Evolutionary conservation across 192 early-diverging fungal genomes (phyloP).

Genomic region (Fimicolochytrium jonesii): DNA sequence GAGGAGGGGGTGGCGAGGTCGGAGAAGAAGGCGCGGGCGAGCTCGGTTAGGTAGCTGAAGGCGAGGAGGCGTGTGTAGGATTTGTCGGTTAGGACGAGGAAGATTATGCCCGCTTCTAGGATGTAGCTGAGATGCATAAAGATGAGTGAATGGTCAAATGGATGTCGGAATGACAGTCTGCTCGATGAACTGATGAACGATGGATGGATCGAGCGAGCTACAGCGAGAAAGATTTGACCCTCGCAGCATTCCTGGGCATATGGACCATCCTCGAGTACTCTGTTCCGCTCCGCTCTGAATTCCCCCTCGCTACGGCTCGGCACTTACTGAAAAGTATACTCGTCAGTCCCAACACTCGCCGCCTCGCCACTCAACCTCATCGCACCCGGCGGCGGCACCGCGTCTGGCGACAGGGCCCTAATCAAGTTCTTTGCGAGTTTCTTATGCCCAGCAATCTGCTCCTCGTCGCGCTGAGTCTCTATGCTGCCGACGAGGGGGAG

Average conservation of each 20-base stretch:
- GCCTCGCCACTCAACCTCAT: background rate
- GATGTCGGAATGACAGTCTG: too few relatives aligned
- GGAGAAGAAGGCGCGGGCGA: slow-evolving; percentile 22
- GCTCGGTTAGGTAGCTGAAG: slow-evolving; percentile 34
- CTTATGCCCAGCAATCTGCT: slow-evolving; percentile 24
- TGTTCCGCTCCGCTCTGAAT: too few relatives aligned
- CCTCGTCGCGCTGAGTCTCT: slow-evolving; percentile 33
- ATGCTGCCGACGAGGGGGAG: slow-evolving; percentile 37
- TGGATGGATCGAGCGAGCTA: background rate
- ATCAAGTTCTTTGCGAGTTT: slow-evolving; percentile 33
- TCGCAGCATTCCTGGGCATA: too few relatives aligned
- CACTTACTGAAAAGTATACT: slow-evolving; percentile 36
- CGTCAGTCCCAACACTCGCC: slow-evolving; percentile 28
- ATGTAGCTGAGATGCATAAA: slow-evolving; percentile 21
- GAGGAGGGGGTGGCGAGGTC: slow-evolving; percentile 12
- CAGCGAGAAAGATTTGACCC: background rate
- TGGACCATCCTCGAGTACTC: too few relatives aligned
- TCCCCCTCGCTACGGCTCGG: background rate
- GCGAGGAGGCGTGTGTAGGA: slow-evolving; percentile 37
- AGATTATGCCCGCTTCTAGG: slow-evolving; percentile 21
- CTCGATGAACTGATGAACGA: too few relatives aligned
- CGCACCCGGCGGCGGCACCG: background rate
- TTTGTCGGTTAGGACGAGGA: slow-evolving; percentile 28
- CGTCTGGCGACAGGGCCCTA: slow-evolving; percentile 18
- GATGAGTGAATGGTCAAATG: background rate